A percentile compares a stretch with the other conserved stretches of the same genome.
These are phyloP conservation scores for Cladochytrium replicatum DNA, from an alignment of 192 early-diverging fungal genomes.

Conservation along the genomic window DNA sequence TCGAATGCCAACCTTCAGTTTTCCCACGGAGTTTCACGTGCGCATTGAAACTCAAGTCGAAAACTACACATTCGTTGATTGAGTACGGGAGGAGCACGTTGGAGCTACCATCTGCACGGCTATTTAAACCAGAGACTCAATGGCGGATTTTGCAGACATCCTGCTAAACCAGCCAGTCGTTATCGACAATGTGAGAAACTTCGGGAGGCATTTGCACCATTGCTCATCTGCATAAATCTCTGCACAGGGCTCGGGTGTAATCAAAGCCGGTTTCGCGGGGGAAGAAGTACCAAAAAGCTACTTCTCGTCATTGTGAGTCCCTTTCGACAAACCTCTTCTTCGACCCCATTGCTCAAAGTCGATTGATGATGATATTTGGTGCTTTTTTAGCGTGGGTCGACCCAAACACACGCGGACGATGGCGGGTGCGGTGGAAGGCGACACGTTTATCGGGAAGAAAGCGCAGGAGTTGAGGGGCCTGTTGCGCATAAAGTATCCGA, in stretches of 20 bases:
- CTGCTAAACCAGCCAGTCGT: constrained; percentile 97
- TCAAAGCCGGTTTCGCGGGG: constrained; percentile 98
- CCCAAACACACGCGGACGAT: constrained; percentile 95
- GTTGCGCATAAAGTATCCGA: constrained; percentile 86
- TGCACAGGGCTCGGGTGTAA: constrained; percentile 94
- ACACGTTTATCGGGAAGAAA: constrained; percentile 88
- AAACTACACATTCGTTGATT: too few relatives aligned
- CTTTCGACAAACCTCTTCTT: not conserved
- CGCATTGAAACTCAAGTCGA: too few relatives aligned
- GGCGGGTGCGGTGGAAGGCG: constrained; percentile 96
- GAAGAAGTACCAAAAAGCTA: constrained; percentile 95
- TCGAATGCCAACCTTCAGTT: too few relatives aligned
- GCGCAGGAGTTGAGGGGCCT: constrained; percentile 96
- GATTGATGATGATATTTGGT: not conserved
- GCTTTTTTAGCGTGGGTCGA: constrained; percentile 79
- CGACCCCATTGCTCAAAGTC: constrained; percentile 1
- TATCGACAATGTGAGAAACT: constrained; percentile 87
- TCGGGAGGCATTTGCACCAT: too few relatives aligned
- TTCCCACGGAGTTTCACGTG: too few relatives aligned
- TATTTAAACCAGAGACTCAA: too few relatives aligned
- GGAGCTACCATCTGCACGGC: too few relatives aligned
- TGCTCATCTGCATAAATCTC: too few relatives aligned
- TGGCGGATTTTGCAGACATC: constrained; percentile 88
- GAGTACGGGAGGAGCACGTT: too few relatives aligned
- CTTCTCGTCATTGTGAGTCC: constrained; percentile 82